A percentile compares a stretch with the other conserved stretches of the same genome.
Conservation (phyloP, 208 protist genomes). For the Leptomonas seymouri region DNA sequence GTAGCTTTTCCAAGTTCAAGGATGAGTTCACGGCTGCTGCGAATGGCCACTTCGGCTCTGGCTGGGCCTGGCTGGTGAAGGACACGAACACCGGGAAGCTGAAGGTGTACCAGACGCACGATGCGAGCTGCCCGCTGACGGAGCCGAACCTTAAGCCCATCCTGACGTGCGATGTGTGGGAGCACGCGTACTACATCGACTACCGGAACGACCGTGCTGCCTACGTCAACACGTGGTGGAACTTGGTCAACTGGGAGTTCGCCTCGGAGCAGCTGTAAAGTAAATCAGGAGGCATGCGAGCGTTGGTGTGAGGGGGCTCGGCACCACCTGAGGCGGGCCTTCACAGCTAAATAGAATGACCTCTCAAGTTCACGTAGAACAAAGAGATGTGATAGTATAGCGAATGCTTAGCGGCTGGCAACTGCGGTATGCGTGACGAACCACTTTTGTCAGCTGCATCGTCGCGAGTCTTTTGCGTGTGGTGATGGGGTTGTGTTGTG, state of each 20-base stretch:
- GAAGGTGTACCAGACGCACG: conserved; percentile 83
- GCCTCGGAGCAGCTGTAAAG: conserved; percentile 23
- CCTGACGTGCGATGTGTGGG: conserved; percentile 94
- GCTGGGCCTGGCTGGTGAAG: conserved; percentile 95
- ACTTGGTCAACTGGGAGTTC: conserved; percentile 92
- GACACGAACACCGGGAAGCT: conserved; percentile 82
- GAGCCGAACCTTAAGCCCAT: conserved; percentile 73
- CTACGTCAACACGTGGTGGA: conserved; percentile 94
- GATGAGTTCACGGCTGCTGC: conserved; percentile 90
- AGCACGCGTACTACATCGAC: conserved; percentile 97
- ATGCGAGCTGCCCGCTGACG: conserved; percentile 80
- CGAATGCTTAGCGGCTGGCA: too few species aligned
- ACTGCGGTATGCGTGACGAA: too few species aligned
- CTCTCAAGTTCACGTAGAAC: too few species aligned
- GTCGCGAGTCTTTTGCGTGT: background rate
- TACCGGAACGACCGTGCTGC: conserved; percentile 92
- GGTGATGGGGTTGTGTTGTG: background rate
- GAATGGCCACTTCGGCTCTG: conserved; percentile 92
- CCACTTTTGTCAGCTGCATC: too few species aligned
- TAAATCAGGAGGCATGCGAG: background rate
- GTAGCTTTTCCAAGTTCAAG: conserved; percentile 93
- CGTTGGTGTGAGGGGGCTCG: too few species aligned
- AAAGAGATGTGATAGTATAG: too few species aligned
- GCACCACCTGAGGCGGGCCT: conserved; percentile 9
- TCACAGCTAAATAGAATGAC: background rate